Percentiles rank a stretch among this genome's conserved stretches.
These are phyloP conservation scores for Clarireedia homoeocarpa DNA, from an alignment of 2,329 filamentous ascomycete species.

Conservation along the genomic window DNA sequence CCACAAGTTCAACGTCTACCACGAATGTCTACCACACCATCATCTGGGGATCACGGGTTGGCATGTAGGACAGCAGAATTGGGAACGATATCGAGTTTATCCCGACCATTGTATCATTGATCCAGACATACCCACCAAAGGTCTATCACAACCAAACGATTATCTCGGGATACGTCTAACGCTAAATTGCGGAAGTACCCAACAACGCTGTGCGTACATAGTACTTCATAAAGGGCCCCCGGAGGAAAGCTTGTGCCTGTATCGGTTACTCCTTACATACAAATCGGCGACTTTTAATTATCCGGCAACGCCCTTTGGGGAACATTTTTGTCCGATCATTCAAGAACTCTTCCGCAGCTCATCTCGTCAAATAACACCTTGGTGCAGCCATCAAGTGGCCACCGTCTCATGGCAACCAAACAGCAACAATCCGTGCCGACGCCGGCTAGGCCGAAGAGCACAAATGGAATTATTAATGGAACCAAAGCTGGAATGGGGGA, in stretches of 20 bases:
- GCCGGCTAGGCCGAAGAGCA: slow-evolving; percentile 37
- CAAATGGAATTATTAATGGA: slow-evolving; percentile 30
- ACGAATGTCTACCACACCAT: slow-evolving; percentile 17
- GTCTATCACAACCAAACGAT: background rate
- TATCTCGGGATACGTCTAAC: background rate
- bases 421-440: slow-evolving; percentile 44
- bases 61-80: slow-evolving; percentile 20
- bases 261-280: background rate
- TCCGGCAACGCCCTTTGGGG: slow-evolving; percentile 1
- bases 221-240: background rate
- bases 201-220: background rate
- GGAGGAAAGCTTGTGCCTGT: background rate
- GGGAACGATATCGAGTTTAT: slow-evolving; percentile 15
- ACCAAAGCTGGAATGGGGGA: slow-evolving; percentile 37
- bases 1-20: slow-evolving; percentile 1
- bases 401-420: slow-evolving; percentile 33
- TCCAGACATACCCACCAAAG: background rate
- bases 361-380: background rate
- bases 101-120: slow-evolving; percentile 12
- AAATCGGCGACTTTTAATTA: background rate
- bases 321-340: background rate
- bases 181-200: background rate
- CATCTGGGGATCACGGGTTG: slow-evolving; percentile 17
- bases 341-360: background rate
- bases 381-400: background rate